Base-by-base conservation (phyloP, 768 basidiomycete genomes). In the Rhodotorula kratochvilovae region DNA sequence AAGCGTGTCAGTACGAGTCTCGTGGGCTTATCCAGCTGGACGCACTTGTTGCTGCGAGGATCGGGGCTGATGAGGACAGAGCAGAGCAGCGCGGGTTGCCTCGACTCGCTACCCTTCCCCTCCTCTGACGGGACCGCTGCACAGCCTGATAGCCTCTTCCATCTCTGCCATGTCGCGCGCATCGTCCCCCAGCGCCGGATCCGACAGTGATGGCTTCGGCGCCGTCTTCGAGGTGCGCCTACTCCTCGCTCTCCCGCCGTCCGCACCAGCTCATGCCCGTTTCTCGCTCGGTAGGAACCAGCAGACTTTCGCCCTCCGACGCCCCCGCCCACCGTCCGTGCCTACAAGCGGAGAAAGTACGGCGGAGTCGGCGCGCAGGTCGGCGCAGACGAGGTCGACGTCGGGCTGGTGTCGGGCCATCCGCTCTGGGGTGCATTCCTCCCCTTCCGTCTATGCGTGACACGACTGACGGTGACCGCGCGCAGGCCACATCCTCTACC, bases 401-500 rank as follows among this genome's bases (percentile, higher is more conserved):
- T 75, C 25, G 68, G 71, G 23, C 63, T 75, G 17, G 74, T 75
- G 11, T 63, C 57, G 23, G 74, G 74, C 0, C 74, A 75, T 43
- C 74, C 74, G 11, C 68, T 75, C 15, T 75, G 74, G 74, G 74
- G 73, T 75, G 17, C 19, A 66, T 25, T 17, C 11, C 12, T 17
- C 54, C 23, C 27, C 25, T n/a, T 51, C 60, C n/a, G n/a, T 33
- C 19, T 29, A n/a, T 23, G 19, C 17, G 19, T 3, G 48, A 3
- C n/a, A 12, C 11, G 13, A 21, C 27, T 7, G 48, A 23, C 48
- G 25, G 5, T 29, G 11, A 6, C 23, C 23, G 42, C 27, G 65
- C 29, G 53, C 64, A 75, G 78, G 79, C 27, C 79, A 80, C 61
- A 75, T 79, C 50, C 72, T 80, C 11, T 80, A 79, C 64, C 78